Conservation (phyloP, 495 filamentous ascomycete species). For the Penicillium odoratum region DNA sequence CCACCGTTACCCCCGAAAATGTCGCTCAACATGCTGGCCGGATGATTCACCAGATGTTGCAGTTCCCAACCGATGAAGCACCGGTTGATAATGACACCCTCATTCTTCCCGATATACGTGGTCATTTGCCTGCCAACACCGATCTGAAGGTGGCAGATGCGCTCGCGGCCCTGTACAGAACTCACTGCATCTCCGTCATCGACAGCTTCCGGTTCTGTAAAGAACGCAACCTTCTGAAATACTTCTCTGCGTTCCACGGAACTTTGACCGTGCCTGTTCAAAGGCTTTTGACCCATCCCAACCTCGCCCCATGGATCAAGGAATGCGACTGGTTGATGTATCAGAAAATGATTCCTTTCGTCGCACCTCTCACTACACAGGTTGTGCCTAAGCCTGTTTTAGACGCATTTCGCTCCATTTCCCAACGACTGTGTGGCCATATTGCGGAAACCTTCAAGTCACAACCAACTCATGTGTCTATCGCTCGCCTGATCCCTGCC, state of each 20-base stretch:
- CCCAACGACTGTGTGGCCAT: constrained; percentile 72
- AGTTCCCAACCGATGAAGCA: constrained; percentile 59
- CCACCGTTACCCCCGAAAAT: constrained; percentile 41
- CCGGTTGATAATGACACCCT: constrained; percentile 65
- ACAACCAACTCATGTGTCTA: constrained; percentile 77
- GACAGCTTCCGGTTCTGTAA: constrained; percentile 95
- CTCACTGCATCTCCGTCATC: constrained; percentile 90
- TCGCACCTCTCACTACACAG: constrained; percentile 81
- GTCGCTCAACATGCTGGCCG: constrained; percentile 44
- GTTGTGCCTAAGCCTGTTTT: constrained; percentile 83
- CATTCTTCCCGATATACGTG: constrained; percentile 72
- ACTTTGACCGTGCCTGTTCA: constrained; percentile 97
- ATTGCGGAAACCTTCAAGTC: constrained; percentile 75
- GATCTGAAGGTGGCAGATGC: constrained; percentile 82
- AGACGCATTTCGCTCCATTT: constrained; percentile 80
- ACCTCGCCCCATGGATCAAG: constrained; percentile 87
- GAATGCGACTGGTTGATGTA: constrained; percentile 95
- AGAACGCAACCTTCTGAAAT: constrained; percentile 88
- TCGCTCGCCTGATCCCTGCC: constrained; percentile 84
- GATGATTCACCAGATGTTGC: constrained; percentile 66
- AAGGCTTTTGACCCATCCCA: constrained; percentile 81
- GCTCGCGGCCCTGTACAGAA: constrained; percentile 81
- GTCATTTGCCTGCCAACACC: constrained; percentile 69
- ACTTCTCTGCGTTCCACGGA: constrained; percentile 94
- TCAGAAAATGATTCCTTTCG: constrained; percentile 89